Percentiles rank a stretch among this genome's conserved stretches.
Conservation (phyloP, 2,329 filamentous ascomycete species). For the Penicillium sp. region DNA sequence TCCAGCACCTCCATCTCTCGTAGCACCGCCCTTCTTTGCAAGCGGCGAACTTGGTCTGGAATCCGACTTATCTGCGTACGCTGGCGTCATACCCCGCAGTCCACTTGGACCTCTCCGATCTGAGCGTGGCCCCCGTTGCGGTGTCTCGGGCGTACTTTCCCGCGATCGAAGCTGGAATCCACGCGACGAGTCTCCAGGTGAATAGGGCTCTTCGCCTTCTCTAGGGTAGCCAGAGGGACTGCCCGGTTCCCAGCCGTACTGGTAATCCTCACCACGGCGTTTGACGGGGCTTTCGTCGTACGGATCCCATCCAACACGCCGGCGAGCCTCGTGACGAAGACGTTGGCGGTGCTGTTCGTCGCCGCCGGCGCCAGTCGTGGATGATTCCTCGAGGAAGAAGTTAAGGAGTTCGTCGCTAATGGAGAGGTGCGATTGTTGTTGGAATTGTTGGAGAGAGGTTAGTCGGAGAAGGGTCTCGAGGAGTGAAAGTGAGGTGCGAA, state of each 20-base stretch:
- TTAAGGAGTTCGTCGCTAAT: slow-evolving; percentile 86
- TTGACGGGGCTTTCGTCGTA: slow-evolving; percentile 71
- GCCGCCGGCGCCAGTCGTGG: slow-evolving; percentile 63
- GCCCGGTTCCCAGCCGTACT: slow-evolving; percentile 43
- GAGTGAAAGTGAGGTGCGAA: slow-evolving; percentile 71
- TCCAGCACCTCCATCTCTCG: slow-evolving; percentile 33
- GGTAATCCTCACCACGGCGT: slow-evolving; percentile 63
- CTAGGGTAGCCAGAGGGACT: slow-evolving; percentile 26
- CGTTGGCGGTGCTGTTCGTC: slow-evolving; percentile 61
- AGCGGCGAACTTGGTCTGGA: slow-evolving; percentile 35
- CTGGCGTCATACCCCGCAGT: slow-evolving; percentile 23
- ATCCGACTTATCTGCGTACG: slow-evolving; percentile 15
- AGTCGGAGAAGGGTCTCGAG: slow-evolving; percentile 86
- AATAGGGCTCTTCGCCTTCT: slow-evolving; percentile 27
- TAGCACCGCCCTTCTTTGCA: slow-evolving; percentile 27
- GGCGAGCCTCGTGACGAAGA: slow-evolving; percentile 59
- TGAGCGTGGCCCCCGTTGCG: slow-evolving; percentile 20
- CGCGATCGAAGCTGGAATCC: slow-evolving; percentile 32
- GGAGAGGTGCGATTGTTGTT: slow-evolving; percentile 83
- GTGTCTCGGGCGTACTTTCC: slow-evolving; percentile 34
- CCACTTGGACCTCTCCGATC: slow-evolving; percentile 20
- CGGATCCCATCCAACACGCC: slow-evolving; percentile 67
- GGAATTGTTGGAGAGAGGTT: slow-evolving; percentile 84
- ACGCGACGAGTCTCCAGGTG: slow-evolving; percentile 25
- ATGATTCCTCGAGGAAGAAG: slow-evolving; percentile 75